phyloP scores from a whole-genome alignment of 2,329 filamentous ascomycete species.

The Cadophora sp. region DNA sequence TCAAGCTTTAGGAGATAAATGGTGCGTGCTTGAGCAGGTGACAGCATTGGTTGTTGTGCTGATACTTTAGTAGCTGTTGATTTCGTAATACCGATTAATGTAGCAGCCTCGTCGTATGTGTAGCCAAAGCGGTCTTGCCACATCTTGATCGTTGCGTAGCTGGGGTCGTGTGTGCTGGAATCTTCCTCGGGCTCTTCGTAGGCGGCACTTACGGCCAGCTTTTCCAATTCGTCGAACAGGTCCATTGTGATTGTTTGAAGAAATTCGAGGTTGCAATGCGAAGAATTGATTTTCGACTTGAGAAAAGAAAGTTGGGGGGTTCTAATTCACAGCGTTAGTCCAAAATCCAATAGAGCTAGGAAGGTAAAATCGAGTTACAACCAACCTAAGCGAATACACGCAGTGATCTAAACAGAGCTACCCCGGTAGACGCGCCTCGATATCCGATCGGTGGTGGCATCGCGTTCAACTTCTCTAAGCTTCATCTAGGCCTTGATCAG shows the following conservation, averaged over 20 bases:
- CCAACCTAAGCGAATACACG: constrained; percentile 5
- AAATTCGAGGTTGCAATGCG: constrained; percentile 8
- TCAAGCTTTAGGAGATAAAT: constrained; percentile 41
- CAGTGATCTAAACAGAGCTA: constrained; percentile 11
- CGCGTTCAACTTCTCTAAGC: too few species aligned
- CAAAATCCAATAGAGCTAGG: constrained; percentile 16
- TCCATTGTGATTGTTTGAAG: constrained; percentile 33
- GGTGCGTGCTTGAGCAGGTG: constrained; percentile 1
- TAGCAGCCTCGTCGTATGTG: background rate
- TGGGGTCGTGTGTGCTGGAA: background rate
- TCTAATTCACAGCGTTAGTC: constrained; percentile 5
- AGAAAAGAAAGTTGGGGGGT: constrained; percentile 16
- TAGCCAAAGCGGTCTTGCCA: constrained; percentile 1
- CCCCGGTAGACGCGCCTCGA: too few species aligned
- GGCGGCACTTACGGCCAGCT: constrained; percentile 35
- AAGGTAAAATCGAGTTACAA: constrained; percentile 5
- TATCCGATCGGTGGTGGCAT: too few species aligned
- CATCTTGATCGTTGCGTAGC: background rate
- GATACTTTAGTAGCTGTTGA: background rate
- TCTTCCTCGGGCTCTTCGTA: constrained; percentile 34
- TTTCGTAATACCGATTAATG: background rate
- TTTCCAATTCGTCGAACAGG: constrained; percentile 39
- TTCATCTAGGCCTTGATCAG: too few species aligned
- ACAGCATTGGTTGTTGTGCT: background rate
- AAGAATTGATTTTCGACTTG: constrained; percentile 17